A percentile compares a stretch with the other conserved stretches of the same genome.
Evolutionary conservation across 2,329 filamentous ascomycete genomes (phyloP).

Genomic region (Ophidiomyces ophidiicola): DNA sequence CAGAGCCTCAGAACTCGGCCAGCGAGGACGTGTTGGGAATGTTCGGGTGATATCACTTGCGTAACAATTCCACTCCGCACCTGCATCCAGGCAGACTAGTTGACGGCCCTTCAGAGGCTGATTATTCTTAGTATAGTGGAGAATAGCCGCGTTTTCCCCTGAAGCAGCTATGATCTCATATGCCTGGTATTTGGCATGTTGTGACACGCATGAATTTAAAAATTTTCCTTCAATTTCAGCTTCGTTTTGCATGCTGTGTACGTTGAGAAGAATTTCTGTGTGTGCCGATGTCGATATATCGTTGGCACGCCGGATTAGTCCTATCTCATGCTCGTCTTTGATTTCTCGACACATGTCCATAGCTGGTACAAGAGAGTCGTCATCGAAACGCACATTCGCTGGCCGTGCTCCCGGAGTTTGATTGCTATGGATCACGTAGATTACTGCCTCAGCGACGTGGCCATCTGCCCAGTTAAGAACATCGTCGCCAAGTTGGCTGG

Average conservation of each 20-base stretch:
- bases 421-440: constrained; percentile 30
- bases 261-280: constrained; percentile 48
- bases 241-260: constrained; percentile 59
- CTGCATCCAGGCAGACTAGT: constrained; percentile 74
- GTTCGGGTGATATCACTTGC: constrained; percentile 68
- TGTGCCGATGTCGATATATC: constrained; percentile 57
- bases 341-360: constrained; percentile 57
- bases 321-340: constrained; percentile 65
- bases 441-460: constrained; percentile 19
- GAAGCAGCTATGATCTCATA: constrained; percentile 78
- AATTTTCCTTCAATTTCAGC: constrained; percentile 73
- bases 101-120: constrained; percentile 57
- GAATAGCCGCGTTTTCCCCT: constrained; percentile 66
- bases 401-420: constrained; percentile 22
- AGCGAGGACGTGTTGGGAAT: constrained; percentile 63
- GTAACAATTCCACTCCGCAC: constrained; percentile 62
- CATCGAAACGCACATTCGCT: constrained; percentile 16
- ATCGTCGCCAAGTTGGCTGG: constrained; percentile 37
- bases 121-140: constrained; percentile 79
- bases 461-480: constrained; percentile 32
- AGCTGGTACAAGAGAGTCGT: constrained; percentile 32
- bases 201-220: constrained; percentile 59
- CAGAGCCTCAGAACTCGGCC: constrained; percentile 50
- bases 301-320: constrained; percentile 61
- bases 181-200: constrained; percentile 68